Conservation (phyloP, 2,329 filamentous ascomycete species). For the Exophiala mesophila region DNA sequence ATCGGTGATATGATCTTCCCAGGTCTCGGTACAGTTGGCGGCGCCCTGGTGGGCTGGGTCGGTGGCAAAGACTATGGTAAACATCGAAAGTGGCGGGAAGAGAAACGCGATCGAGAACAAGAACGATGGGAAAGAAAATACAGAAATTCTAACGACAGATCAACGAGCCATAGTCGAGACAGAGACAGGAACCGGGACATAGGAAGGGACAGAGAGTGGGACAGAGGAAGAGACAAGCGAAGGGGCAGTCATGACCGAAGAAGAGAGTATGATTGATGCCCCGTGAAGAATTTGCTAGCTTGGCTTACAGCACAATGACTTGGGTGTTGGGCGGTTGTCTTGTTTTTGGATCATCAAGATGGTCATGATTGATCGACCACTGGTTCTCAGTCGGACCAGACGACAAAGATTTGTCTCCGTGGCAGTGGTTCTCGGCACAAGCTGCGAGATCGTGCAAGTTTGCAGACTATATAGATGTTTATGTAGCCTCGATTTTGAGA, state of each 20-base stretch:
- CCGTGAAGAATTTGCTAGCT: no score
- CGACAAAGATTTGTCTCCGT: no score
- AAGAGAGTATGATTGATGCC: constrained; percentile 1
- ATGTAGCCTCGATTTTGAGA: no score
- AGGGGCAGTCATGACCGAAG: constrained; percentile 11
- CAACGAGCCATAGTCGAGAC: constrained; percentile 18
- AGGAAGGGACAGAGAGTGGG: background rate
- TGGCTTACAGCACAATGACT: no score
- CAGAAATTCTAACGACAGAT: constrained; percentile 6
- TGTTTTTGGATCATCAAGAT: no score
- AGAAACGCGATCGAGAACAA: constrained; percentile 23
- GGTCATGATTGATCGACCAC: no score
- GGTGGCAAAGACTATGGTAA: constrained; percentile 28
- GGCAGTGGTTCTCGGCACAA: no score
- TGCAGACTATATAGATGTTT: no score
- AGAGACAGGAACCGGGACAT: constrained; percentile 1
- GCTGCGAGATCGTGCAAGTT: no score
- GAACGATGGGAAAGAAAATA: constrained; percentile 24
- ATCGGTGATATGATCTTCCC: constrained; percentile 28
- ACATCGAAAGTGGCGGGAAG: constrained; percentile 24
- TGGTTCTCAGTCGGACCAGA: no score
- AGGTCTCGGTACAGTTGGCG: constrained; percentile 27
- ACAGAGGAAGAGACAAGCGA: background rate
- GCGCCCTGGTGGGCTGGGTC: constrained; percentile 25
- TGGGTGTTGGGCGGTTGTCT: no score